These are phyloP conservation scores for Delphinella strobiligena DNA, from an alignment of 2,329 filamentous ascomycete species.

Conservation along the genomic window DNA sequence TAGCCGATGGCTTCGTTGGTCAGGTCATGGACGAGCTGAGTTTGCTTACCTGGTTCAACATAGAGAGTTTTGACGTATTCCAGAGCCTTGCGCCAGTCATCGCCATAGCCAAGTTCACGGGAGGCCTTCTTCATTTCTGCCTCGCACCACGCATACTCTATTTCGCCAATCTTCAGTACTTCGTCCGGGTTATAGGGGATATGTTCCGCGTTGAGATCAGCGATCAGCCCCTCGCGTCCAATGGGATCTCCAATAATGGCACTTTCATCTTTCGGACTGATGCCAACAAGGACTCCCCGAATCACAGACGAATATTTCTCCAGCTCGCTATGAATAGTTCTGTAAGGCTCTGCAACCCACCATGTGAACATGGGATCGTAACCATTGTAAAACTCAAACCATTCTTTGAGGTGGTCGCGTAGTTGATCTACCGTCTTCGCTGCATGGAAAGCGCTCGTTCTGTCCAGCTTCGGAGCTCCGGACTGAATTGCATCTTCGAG, in stretches of 20 bases:
- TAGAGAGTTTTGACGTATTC: constrained; percentile 45
- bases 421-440: constrained; percentile 32
- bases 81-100: constrained; percentile 41
- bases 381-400: constrained; percentile 38
- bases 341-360: constrained; percentile 41
- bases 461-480: constrained; percentile 21
- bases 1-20: constrained; percentile 41
- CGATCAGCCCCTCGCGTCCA: constrained; percentile 38
- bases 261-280: constrained; percentile 31
- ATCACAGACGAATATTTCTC: constrained; percentile 26
- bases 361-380: constrained; percentile 47
- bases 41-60: constrained; percentile 43
- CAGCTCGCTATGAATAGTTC: constrained; percentile 26
- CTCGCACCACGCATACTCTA: constrained; percentile 45
- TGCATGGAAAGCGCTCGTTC: constrained; percentile 36
- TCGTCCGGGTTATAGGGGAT: constrained; percentile 48
- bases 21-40: constrained; percentile 39
- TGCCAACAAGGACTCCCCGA: constrained; percentile 33
- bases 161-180: constrained; percentile 38
- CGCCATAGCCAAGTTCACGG: constrained; percentile 32
- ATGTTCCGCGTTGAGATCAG: constrained; percentile 44
- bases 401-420: constrained; percentile 32
- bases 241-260: constrained; percentile 47
- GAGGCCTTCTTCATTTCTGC: constrained; percentile 42
- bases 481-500: constrained; percentile 13